Conservation (phyloP, 2,329 filamentous ascomycete genomes). For the Phyllosticta citrichinensis region DNA sequence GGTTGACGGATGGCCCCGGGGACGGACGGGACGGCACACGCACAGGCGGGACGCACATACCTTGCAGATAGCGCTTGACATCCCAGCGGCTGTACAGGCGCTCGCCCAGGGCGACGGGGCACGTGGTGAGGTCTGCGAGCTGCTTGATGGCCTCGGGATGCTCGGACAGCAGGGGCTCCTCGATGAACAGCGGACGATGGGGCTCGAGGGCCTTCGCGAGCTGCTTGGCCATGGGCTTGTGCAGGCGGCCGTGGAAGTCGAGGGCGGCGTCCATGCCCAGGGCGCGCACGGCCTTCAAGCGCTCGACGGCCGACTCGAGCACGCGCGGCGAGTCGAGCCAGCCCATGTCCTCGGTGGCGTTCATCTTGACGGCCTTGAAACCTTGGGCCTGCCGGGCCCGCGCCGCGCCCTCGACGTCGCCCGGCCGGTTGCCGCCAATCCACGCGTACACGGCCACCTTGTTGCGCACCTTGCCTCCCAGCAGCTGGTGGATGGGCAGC, state of each 20-base stretch:
- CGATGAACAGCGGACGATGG: slow-evolving; percentile 62
- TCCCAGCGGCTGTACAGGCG: slow-evolving; percentile 65
- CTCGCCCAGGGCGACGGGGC: slow-evolving; percentile 63
- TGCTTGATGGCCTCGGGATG: slow-evolving; percentile 57
- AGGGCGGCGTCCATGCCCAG: slow-evolving; percentile 63
- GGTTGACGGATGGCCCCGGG: background rate
- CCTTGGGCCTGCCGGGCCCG: slow-evolving; percentile 50
- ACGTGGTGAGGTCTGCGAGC: slow-evolving; percentile 45
- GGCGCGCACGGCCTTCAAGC: slow-evolving; percentile 57
- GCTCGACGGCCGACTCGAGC: slow-evolving; percentile 54
- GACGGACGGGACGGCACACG: background rate
- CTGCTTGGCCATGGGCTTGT: slow-evolving; percentile 75
- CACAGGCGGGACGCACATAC: slow-evolving; percentile 1
- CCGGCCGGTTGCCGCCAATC: slow-evolving; percentile 66
- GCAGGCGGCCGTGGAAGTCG: slow-evolving; percentile 68
- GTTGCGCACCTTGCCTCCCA: slow-evolving; percentile 63
- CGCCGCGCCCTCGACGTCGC: slow-evolving; percentile 54
- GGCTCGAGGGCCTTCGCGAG: slow-evolving; percentile 58
- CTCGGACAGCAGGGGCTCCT: slow-evolving; percentile 63
- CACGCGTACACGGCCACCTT: slow-evolving; percentile 66
- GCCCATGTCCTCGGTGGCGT: slow-evolving; percentile 63
- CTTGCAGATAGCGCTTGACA: slow-evolving; percentile 59
- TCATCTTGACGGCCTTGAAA: slow-evolving; percentile 66
- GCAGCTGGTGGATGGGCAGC: slow-evolving; percentile 61
- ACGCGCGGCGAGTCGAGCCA: slow-evolving; percentile 64